These are phyloP conservation scores for Hypoxylon perforatum DNA, from an alignment of 495 filamentous ascomycete genomes.

Conservation along the genomic window DNA sequence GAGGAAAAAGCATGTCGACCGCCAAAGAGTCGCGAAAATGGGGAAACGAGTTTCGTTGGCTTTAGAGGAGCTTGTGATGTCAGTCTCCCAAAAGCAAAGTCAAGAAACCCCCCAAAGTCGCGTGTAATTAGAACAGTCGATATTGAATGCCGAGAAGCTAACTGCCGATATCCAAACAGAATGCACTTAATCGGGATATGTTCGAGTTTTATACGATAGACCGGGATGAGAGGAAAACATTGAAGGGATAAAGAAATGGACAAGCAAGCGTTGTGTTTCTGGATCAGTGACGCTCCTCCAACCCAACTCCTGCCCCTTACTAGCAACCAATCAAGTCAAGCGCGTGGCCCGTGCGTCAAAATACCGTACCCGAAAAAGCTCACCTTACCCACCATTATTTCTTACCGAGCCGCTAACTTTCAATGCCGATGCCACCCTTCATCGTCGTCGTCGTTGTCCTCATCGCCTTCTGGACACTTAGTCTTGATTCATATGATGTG, in stretches of 20 bases:
- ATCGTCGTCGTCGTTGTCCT: background rate
- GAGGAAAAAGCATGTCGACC: conserved; percentile 37
- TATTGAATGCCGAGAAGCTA: background rate
- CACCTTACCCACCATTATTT: conserved; percentile 19
- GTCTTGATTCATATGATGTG: no score
- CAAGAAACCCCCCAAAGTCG: background rate
- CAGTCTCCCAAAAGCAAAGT: conserved; percentile 14
- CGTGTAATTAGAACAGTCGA: conserved; percentile 4
- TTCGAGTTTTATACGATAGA: conserved; percentile 2
- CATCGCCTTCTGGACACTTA: no score
- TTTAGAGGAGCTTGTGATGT: conserved; percentile 27
- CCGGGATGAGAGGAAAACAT: conserved; percentile 11
- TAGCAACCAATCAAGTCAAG: conserved; percentile 6
- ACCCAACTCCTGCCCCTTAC: conserved; percentile 27
- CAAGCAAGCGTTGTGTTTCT: conserved; percentile 37
- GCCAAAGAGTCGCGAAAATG: conserved; percentile 14
- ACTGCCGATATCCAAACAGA: conserved; percentile 23
- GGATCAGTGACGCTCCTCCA: conserved; percentile 4
- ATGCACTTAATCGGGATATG: conserved; percentile 4
- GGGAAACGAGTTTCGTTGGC: conserved; percentile 6
- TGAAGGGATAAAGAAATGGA: conserved; percentile 34
- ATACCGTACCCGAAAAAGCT: conserved; percentile 8
- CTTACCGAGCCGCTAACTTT: background rate
- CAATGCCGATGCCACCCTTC: background rate
- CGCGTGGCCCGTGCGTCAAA: conserved; percentile 4